These are phyloP conservation scores for Neofusicoccum ribis DNA, from an alignment of 2,329 filamentous ascomycete species.

Conservation along the genomic window DNA sequence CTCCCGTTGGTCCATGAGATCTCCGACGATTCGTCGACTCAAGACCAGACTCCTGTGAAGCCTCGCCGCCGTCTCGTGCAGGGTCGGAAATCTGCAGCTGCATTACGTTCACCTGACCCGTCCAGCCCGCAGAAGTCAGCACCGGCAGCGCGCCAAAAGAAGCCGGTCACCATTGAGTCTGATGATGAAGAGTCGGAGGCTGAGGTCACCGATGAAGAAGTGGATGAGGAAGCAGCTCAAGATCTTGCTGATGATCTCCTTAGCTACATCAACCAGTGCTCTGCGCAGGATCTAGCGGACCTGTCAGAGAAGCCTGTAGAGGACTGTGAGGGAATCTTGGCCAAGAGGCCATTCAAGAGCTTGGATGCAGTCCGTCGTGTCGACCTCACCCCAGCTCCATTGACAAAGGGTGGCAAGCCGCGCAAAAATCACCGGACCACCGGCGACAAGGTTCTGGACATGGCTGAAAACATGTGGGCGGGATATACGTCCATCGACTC, in stretches of 20 bases:
- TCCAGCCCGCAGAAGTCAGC: not conserved
- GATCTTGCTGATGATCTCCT: constrained; percentile 61
- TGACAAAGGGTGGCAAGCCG: constrained; percentile 42
- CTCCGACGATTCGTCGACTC: not conserved
- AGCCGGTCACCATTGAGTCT: constrained; percentile 37
- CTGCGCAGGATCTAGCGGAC: constrained; percentile 73
- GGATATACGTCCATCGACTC: constrained; percentile 82
- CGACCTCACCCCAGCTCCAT: constrained; percentile 38
- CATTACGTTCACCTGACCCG: constrained; percentile 6
- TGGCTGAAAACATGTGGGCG: constrained; percentile 70
- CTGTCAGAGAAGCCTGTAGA: constrained; percentile 74
- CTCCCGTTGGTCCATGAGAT: not conserved
- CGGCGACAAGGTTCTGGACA: constrained; percentile 67
- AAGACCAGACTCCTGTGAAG: constrained; percentile 19
- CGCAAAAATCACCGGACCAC: constrained; percentile 47
- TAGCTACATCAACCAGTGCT: constrained; percentile 80
- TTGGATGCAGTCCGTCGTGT: constrained; percentile 68
- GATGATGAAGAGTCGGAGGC: constrained; percentile 43
- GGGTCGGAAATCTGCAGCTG: constrained; percentile 44
- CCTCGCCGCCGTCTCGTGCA: constrained; percentile 48
- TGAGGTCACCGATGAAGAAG: constrained; percentile 26
- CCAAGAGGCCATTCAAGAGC: constrained; percentile 70
- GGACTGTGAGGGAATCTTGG: constrained; percentile 68
- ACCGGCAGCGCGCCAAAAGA: constrained; percentile 20
- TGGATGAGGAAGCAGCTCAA: constrained; percentile 34